Evolutionary conservation across 192 early-diverging fungal species (phyloP), one percentile per base, ranked within the genome.

Genomic region (Umbelopsis isabellina): DNA sequence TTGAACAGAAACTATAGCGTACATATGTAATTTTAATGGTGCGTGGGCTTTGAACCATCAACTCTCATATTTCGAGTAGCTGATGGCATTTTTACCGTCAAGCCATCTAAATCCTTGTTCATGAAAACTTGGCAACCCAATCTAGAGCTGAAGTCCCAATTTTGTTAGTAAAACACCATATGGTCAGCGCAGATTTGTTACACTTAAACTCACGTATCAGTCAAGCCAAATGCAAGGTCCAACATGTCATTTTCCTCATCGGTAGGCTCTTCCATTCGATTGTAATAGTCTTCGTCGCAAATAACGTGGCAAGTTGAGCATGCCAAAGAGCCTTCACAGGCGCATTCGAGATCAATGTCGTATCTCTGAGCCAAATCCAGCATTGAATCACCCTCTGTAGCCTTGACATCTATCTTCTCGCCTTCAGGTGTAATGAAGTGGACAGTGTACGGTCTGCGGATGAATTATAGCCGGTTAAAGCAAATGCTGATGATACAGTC

Each of bases 191-290:
- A 49, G 2, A 21, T 9, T 15, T 25, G n/a, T 10, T 2, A 4
- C 10, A 4, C 10, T 4, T n/a, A 41, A 35, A 77, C 90, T 73
- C 81, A 97, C 85, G 96, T 98, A 53, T 97, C 95, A 12, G 96
- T 96, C 68, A 97, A 84, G 12, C 94, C 96, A 85, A 96, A 98
- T 15, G 96, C 96, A 72, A 98, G 73, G 83, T 98, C 97, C 49
- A 98, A 79, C 96, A 98, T 97, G 78, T 98, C 97, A 74, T 97
- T 96, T 70, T 98, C 97, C 74, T 98, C 97, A 77, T 98, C 97
- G 6, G 91, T 87, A 3, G 97, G 97, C 76, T 97, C 96, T 21
- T 92, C 92, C 61, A 98, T 83, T 69, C 87, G 89, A 44, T 94
- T 87, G 80, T 89, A 98, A 69, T 91, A 88, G 27, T 91, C 80